Percentiles rank a stretch among this genome's conserved stretches.
These are phyloP conservation scores for Gnomoniopsis smithogilvyi DNA, from an alignment of 2,329 filamentous ascomycete species.

Conservation along the genomic window DNA sequence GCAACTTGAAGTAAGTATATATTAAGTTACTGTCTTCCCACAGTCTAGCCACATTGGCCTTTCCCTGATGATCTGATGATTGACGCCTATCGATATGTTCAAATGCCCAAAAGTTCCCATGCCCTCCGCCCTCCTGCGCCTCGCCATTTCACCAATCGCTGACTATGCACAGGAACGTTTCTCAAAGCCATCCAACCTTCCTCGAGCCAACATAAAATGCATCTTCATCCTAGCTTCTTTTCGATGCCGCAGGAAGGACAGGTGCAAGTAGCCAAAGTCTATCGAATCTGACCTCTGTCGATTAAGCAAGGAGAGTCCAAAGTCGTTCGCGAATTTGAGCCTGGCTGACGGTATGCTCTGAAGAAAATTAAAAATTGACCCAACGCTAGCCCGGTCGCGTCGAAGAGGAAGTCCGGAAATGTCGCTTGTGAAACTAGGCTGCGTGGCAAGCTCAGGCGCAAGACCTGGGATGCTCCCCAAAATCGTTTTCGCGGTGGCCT, in stretches of 20 bases:
- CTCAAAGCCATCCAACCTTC: constrained; percentile 3
- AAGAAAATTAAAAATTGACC: neutral
- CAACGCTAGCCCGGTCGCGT: neutral
- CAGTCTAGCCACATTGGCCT: neutral
- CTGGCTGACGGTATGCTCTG: neutral
- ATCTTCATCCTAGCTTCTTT: neutral
- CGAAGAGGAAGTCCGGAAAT: neutral
- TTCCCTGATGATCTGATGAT: neutral
- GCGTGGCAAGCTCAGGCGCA: neutral
- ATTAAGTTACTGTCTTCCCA: constrained; percentile 10
- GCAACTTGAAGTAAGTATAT: constrained; percentile 10
- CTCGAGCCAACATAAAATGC: neutral
- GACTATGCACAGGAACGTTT: constrained; percentile 10
- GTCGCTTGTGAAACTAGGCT: neutral
- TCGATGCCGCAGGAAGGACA: neutral
- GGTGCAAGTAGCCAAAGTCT: constrained; percentile 6
- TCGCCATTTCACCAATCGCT: neutral
- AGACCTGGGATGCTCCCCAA: neutral
- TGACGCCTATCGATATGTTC: constrained; percentile 3
- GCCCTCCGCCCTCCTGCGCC: neutral
- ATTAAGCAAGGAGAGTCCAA: constrained; percentile 5
- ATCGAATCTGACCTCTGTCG: neutral
- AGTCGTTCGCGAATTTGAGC: neutral
- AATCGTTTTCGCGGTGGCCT: neutral
- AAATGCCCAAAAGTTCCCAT: neutral